These are phyloP conservation scores for Tolypocladium tropicale DNA, from an alignment of 2,329 filamentous ascomycete genomes.

Conservation along the genomic window DNA sequence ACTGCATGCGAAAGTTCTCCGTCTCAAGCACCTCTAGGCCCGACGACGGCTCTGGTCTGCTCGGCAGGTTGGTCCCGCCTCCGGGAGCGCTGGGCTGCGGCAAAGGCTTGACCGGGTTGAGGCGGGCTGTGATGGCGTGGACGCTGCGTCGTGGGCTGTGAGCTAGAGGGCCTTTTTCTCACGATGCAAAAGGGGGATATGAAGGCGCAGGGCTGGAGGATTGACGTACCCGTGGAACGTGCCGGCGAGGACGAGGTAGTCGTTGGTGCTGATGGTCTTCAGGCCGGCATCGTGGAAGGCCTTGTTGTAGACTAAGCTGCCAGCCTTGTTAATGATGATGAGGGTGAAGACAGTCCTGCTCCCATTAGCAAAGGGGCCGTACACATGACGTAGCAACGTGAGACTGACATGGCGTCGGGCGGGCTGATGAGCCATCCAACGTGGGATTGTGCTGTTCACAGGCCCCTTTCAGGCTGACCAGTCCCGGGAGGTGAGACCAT, in stretches of 20 bases:
- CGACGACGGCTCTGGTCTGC: slow-evolving; percentile 53
- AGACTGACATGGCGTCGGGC: background rate
- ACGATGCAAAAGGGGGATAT: too few relatives aligned
- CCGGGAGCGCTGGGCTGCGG: slow-evolving; percentile 23
- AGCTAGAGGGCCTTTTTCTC: background rate
- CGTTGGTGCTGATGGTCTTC: slow-evolving; percentile 84
- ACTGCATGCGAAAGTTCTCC: slow-evolving; percentile 89
- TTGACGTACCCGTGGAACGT: slow-evolving; percentile 82
- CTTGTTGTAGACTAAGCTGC: slow-evolving; percentile 90
- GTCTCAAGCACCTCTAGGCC: slow-evolving; percentile 91
- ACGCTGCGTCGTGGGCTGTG: slow-evolving; percentile 33
- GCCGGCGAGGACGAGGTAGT: slow-evolving; percentile 91
- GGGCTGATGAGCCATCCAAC: background rate
- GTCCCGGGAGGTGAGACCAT: slow-evolving; percentile 6
- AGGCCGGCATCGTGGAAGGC: slow-evolving; percentile 80
- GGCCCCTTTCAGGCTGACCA: slow-evolving; percentile 7
- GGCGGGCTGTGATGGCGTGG: slow-evolving; percentile 57
- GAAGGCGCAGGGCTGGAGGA: background rate
- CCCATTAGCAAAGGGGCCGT: background rate
- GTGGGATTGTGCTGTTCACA: background rate
- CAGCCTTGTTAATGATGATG: slow-evolving; percentile 98
- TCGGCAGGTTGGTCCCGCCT: slow-evolving; percentile 25
- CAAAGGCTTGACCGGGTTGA: slow-evolving; percentile 42
- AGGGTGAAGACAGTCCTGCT: slow-evolving; percentile 85
- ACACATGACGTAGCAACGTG: background rate